Conservation (phyloP, 257 asterid genomes). For the Solanum chaucha region DNA sequence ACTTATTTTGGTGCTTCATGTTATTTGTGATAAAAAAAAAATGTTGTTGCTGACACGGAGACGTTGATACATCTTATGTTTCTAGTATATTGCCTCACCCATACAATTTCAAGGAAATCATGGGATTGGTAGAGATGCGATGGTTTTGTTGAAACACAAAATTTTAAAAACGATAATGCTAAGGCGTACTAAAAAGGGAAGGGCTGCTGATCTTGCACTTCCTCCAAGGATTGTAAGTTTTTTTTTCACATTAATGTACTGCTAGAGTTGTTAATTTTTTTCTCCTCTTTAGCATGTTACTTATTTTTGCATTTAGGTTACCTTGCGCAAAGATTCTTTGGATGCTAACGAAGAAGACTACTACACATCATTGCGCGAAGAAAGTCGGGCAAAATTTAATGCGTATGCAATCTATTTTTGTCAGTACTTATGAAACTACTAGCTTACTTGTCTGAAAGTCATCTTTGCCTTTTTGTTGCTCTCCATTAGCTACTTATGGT, state of each 20-base stretch:
- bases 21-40: background rate
- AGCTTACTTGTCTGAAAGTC: background rate
- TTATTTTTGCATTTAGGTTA: background rate
- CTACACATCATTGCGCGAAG: background rate
- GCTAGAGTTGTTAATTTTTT: background rate
- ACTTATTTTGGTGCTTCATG: background rate
- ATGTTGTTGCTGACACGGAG: background rate
- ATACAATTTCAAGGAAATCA: background rate
- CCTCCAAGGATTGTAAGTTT: background rate
- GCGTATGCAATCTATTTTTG: background rate
- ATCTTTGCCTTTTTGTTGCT: background rate
- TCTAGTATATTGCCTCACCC: background rate
- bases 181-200: background rate
- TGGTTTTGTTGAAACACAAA: background rate
- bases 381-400: background rate
- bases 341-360: background rate
- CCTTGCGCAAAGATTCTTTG: background rate
- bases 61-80: background rate
- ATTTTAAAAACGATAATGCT: background rate
- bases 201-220: background rate
- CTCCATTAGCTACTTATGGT: background rate
- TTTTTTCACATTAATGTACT: background rate
- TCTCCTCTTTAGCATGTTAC: background rate
- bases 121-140: background rate
- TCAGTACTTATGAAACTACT: background rate